Base-by-base conservation (phyloP, 163 green algal species). In the Chlamydomonas reinhardtii region DNA sequence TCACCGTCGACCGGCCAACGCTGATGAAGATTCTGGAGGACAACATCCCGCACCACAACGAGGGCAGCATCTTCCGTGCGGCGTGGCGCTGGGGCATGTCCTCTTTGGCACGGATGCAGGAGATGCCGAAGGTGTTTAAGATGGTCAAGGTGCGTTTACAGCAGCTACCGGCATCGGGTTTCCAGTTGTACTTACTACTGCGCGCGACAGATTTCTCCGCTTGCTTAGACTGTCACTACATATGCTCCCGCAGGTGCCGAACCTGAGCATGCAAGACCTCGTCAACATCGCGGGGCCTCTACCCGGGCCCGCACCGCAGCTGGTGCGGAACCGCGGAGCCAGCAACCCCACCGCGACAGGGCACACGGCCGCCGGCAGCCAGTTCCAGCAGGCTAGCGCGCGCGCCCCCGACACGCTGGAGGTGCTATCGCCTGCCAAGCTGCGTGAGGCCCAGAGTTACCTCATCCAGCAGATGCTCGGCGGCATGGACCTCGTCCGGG, bases 41-140 rank as follows among this genome's bases (percentile, higher is more conserved):
- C 22, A 39, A 35, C 34, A 34, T 29, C 27, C 35, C 76, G 19
- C 59, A 73, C 71, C 35, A 35, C 34, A 59, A 59, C 17, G 77
- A 84, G 61, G 61, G 61, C 37, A 64, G 22, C 32, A 32, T 84
- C 4, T 84, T 76, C 77, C 70, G 43, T 2, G 77, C 77, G 8
- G 77, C 77, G 2, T 84, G 77, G 77, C 61, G 77, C 12, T 84
- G 77, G 77, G 77, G 77, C 35, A 84, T 70, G 35, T 19, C n/a
- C 27, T 37, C 35, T 8, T 11, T 74, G 12, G 34, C 11, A 2
- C 61, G 70, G 32, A 84, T 84, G 77, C 62, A 48, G 34, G 25
- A 76, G 17, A 65, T 84, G 34, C 77, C 77, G 19, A 25, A 73
- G 31, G 29, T 84, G 17, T 70, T 84, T 35, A 84, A 64, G 54